phyloP scores from a whole-genome alignment of 805 yeast genomes.

The Candida orba region DNA sequence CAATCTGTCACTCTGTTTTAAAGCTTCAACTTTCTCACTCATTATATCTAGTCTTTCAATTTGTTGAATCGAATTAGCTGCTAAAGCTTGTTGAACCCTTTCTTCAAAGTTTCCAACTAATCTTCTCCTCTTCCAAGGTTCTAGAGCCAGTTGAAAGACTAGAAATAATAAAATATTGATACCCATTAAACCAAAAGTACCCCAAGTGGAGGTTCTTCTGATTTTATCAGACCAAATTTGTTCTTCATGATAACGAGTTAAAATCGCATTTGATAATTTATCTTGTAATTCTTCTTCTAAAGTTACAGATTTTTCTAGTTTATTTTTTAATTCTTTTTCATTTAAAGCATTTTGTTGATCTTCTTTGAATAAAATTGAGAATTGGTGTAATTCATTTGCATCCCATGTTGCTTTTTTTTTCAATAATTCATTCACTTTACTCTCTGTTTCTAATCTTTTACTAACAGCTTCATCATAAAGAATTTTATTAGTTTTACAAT shows the following conservation, averaged over 20 bases:
- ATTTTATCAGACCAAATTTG: conserved; percentile 98
- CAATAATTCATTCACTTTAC: conserved; percentile 77
- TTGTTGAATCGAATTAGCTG: conserved; percentile 26
- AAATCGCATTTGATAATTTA: conserved; percentile 64
- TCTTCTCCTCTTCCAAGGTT: conserved; percentile 87
- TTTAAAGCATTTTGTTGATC: conserved; percentile 67
- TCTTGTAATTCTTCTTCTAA: conserved; percentile 64
- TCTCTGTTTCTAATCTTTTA: conserved; percentile 62
- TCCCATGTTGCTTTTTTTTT: conserved; percentile 84
- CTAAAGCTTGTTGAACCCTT: conserved; percentile 55
- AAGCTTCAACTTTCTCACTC: conserved; percentile 20
- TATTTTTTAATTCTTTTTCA: conserved; percentile 44
- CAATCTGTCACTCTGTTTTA: conserved; percentile 15
- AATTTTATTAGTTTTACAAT: conserved; percentile 42
- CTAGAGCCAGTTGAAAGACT: conserved; percentile 78
- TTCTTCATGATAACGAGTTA: conserved; percentile 91
- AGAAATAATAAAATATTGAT: conserved; percentile 72
- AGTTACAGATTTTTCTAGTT: conserved; percentile 48
- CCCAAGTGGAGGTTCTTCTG: conserved; percentile 92
- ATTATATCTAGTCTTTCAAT: conserved; percentile 23
- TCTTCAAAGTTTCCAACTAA: conserved; percentile 79
- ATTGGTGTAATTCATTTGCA: conserved; percentile 69
- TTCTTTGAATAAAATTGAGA: conserved; percentile 71
- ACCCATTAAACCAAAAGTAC: conserved; percentile 86
- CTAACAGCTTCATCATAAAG: conserved; percentile 55